Base-by-base conservation (phyloP, 140 eudicot genomes). In the Senecio squalidus region DNA sequence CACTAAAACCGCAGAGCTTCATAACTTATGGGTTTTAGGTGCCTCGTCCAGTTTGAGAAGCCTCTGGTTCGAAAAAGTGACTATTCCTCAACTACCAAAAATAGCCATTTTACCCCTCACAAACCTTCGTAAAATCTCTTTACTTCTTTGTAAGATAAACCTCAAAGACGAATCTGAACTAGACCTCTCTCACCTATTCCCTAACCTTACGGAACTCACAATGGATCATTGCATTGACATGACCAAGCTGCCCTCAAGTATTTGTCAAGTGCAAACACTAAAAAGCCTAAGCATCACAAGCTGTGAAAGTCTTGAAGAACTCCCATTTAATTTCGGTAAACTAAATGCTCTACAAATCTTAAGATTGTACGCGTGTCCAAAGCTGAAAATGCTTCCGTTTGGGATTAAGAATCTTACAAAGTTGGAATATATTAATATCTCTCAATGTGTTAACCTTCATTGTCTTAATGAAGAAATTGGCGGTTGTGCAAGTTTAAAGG, bases 141-240 rank as follows among this genome's bases (percentile, higher is more conserved):
- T 90, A 20, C 68, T 80, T n/a, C 93, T 90, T 11, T 90, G 94
- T 66, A 80, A 86, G 50, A 74, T 85, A 41, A 67, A 66, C 59
- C 45, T 9, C 9, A 58, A 60, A 23, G 72, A 86, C 21, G 68
- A 74, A n/a, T 58, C 87, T 0, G 69, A 44, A n/a, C 40, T 78
- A 47, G 80, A 85, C 75, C 66, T 83, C 14, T 83, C 90, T 18
- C 40, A 17, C 44, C 77, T 80, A 1, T 90, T 90, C 76, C 97
- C 97, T 55, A 64, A 62, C 20, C 87, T 90, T 20, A 44, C 81
- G 9, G 94, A 83, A 74, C 86, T 91, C 65, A 76, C 94, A 20
- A 72, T 91, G 78, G 98, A 91, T 61, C 96, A 91, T 54, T 91
- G 98, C 62, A 64, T 79, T 22, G 78, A 86, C 38, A 62, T 91